Evolutionary conservation across 768 basidiomycete species (phyloP), one percentile per base, ranked within the genome.

Genomic region (Rhizopogon roseolus): DNA sequence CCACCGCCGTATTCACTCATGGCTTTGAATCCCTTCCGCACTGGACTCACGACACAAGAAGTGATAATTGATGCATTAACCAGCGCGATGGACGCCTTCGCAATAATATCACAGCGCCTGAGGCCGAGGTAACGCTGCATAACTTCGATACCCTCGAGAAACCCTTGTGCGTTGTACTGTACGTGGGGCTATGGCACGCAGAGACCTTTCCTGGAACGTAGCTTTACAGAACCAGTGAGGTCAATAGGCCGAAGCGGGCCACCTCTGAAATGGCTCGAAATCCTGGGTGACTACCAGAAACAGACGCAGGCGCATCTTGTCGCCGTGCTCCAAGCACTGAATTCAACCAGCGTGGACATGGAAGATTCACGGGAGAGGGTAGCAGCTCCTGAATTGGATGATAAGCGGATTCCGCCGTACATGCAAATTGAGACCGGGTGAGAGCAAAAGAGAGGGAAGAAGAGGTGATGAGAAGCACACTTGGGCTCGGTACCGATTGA

Each of bases 311-410:
- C 72, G 9, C 88, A 87, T 57, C 86, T 92, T 14, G 77, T 76
- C 29, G 80, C 80, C 0, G 79, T 86, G 13, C 62, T 88, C 60
- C 82, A 84, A 49, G 75, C 81, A 9, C 69, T 92, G 57, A 69
- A 81, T 29, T 71, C 73, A 38, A 80, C 90, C 82, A 81, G 80
- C 57, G 82, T 80, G 37, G 88, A 90, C 57, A 82, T 91, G 75
- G 87, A 88, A 62, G 87, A 88, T 41, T 68, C 91, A 55, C 74
- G 89, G 55, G 85, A 88, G 62, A 74, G 85, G n/a, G 85, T 88
- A 1, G 79, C 86, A 3, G 78, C 81, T 29, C 88, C 90, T 1
- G 81, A 82, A 49, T 66, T 91, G 5, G 65, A 80, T 13, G 82
- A 80, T 4, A 67, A 78, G 16, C 71, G 70, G 41, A 73, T 90